These are phyloP conservation scores for Dysphania ambrosioides DNA, from an alignment of 148 eudicot species.

Conservation along the genomic window DNA sequence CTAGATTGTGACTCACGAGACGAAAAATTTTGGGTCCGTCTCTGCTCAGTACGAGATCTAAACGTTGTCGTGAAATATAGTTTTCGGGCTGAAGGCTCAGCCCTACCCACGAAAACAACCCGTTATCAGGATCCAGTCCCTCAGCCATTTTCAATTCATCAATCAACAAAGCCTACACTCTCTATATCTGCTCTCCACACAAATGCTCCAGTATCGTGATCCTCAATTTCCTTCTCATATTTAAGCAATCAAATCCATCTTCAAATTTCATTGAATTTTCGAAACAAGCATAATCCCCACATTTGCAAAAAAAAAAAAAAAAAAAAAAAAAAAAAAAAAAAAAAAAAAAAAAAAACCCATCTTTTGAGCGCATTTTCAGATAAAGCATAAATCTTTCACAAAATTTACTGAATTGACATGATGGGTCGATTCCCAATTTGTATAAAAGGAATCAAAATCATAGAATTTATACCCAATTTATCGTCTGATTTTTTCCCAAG, in stretches of 20 bases:
- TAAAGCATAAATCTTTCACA: neutral
- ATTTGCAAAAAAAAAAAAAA: neutral
- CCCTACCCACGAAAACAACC: neutral
- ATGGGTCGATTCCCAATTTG: slow-evolving; percentile 27
- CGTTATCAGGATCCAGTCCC: neutral
- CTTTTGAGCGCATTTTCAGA: neutral
- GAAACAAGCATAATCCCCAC: no score
- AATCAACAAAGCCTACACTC: neutral
- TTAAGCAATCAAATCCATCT: neutral
- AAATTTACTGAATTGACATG: neutral
- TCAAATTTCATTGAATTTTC: neutral
- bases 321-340: neutral
- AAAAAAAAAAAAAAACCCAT: neutral
- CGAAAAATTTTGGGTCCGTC: no score
- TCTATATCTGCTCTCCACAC: neutral
- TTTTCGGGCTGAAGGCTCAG: no score
- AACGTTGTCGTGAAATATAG: no score
- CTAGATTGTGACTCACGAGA: no score
- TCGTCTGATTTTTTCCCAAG: neutral
- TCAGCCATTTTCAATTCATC: neutral
- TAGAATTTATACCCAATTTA: slow-evolving; percentile 14
- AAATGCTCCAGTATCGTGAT: no score
- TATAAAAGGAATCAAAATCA: slow-evolving; percentile 21
- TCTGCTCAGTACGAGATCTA: no score
- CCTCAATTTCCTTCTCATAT: neutral